phyloP scores from a whole-genome alignment of 306 rosid genomes.

The Lithocarpus polystachyus region DNA sequence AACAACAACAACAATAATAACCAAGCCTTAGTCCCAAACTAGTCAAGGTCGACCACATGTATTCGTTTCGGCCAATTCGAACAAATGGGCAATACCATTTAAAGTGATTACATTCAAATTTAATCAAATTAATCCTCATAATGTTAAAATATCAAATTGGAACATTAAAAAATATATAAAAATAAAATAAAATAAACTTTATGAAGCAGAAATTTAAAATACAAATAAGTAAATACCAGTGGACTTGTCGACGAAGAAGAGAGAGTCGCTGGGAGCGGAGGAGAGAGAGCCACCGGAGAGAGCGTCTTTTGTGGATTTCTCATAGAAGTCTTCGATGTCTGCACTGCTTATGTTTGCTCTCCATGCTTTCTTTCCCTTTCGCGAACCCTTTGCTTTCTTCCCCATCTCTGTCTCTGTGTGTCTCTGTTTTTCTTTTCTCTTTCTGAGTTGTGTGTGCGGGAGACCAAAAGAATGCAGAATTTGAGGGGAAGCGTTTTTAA shows the following conservation, averaged over 20 bases:
- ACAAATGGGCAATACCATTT: too few species aligned
- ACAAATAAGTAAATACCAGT: conserved; percentile 32
- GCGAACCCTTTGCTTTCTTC: conserved; percentile 69
- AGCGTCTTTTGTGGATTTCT: conserved; percentile 75
- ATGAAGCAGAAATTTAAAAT: background rate
- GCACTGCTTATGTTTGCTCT: conserved; percentile 76
- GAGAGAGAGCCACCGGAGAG: conserved; percentile 69
- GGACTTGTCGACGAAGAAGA: conserved; percentile 70
- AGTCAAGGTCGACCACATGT: too few species aligned
- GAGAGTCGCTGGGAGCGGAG: conserved; percentile 49
- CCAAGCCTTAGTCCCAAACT: too few species aligned
- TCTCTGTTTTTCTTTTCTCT: background rate
- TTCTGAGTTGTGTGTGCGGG: background rate
- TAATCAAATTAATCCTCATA: too few species aligned
- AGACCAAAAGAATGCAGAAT: too few species aligned
- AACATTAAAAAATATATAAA: too few species aligned
- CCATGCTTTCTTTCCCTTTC: conserved; percentile 93
- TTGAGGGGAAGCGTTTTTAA: background rate
- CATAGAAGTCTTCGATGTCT: conserved; percentile 70
- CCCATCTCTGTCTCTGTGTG: conserved; percentile 41
- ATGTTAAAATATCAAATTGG: too few species aligned
- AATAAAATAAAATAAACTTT: too few species aligned
- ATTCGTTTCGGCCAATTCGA: too few species aligned
- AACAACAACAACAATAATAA: too few species aligned
- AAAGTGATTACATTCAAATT: too few species aligned